phyloP scores from a whole-genome alignment of 768 basidiomycete species.

The Boletellus emodensis region DNA sequence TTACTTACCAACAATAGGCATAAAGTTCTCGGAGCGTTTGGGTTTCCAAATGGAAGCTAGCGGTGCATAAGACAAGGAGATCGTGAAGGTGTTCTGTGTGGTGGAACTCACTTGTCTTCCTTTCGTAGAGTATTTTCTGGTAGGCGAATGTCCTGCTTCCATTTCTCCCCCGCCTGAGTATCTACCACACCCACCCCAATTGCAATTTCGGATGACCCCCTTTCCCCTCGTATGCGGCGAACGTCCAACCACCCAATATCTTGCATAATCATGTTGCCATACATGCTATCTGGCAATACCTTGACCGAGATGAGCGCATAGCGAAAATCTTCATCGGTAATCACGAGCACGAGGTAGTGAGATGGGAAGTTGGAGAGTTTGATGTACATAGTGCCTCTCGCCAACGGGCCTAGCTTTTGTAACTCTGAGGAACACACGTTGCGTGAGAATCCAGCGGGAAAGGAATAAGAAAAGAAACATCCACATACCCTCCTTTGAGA shows the following conservation, averaged over 20 bases:
- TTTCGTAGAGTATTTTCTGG: slow-evolving; percentile 10
- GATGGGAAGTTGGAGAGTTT: slow-evolving; percentile 71
- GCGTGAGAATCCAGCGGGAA: no score
- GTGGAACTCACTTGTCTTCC: slow-evolving; percentile 28
- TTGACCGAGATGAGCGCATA: slow-evolving; percentile 78
- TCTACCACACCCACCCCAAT: slow-evolving; percentile 17
- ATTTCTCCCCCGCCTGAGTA: slow-evolving; percentile 24
- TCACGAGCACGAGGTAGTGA: slow-evolving; percentile 82
- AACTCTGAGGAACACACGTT: slow-evolving; percentile 45
- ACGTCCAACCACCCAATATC: slow-evolving; percentile 81
- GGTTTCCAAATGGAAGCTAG: slow-evolving; percentile 63
- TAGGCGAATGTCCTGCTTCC: slow-evolving; percentile 23
- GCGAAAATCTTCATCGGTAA: slow-evolving; percentile 71
- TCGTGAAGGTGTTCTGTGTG: not conserved
- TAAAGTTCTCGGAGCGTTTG: slow-evolving; percentile 75
- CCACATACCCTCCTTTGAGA: slow-evolving; percentile 56
- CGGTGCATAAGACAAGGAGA: not conserved
- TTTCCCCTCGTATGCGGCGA: slow-evolving; percentile 55
- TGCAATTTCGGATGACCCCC: slow-evolving; percentile 18
- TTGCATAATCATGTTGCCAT: slow-evolving; percentile 60
- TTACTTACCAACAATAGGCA: slow-evolving; percentile 76
- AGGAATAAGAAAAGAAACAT: not conserved
- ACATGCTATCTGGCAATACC: slow-evolving; percentile 50
- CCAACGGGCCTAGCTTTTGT: slow-evolving; percentile 61
- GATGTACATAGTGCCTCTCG: slow-evolving; percentile 66